These are phyloP conservation scores for Neospora caninum DNA, from an alignment of 169 alveolate species.

Conservation along the genomic window DNA sequence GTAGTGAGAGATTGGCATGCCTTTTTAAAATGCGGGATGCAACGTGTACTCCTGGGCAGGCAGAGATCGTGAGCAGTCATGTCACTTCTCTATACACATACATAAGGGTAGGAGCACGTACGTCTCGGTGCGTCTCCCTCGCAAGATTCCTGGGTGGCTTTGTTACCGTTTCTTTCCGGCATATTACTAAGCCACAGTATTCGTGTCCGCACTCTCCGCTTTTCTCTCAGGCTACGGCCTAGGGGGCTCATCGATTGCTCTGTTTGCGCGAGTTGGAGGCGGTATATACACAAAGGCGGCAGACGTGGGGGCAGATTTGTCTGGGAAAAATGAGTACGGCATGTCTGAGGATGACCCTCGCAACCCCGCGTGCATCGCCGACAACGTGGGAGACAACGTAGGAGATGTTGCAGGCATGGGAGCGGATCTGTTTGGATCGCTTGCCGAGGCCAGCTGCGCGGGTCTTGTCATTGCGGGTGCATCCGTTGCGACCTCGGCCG, in stretches of 20 bases:
- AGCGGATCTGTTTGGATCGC: conserved; percentile 93
- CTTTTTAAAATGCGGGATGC: too few relatives aligned
- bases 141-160: too few relatives aligned
- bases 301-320: conserved; percentile 92
- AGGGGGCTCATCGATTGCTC: conserved; percentile 92
- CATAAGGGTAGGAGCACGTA: too few relatives aligned
- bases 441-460: conserved; percentile 93
- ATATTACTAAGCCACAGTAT: too few relatives aligned
- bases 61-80: too few relatives aligned
- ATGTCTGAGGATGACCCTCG: conserved; percentile 92
- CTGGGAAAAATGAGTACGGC: conserved; percentile 90
- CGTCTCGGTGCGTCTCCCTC: too few relatives aligned
- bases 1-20: too few relatives aligned
- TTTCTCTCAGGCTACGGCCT: conserved; percentile 84
- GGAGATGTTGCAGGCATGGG: conserved; percentile 96
- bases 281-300: conserved; percentile 95
- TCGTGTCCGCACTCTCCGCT: too few relatives aligned
- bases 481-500: conserved; percentile 73
- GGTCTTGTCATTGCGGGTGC: conserved; percentile 90
- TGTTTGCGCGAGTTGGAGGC: conserved; percentile 94
- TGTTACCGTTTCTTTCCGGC: too few relatives aligned
- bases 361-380: conserved; percentile 94
- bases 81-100: too few relatives aligned
- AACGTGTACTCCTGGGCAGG: too few relatives aligned
- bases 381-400: conserved; percentile 94